phyloP scores from a whole-genome alignment of 2,329 filamentous ascomycete genomes.

The Alternaria tenuissima region DNA sequence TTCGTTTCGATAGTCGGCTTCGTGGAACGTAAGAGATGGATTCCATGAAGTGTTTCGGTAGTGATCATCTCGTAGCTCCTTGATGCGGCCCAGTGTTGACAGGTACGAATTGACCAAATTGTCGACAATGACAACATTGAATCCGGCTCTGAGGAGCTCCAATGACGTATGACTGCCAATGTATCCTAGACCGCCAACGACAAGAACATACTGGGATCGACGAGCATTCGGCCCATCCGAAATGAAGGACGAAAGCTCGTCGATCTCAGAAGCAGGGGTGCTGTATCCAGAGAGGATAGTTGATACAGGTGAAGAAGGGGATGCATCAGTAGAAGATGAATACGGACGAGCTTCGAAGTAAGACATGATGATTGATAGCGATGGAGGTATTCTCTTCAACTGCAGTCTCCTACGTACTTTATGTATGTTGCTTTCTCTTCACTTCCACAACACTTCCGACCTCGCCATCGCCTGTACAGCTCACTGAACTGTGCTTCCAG shows the following conservation, averaged over 20 bases:
- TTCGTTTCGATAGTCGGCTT: constrained; percentile 53
- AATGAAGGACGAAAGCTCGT: neutral
- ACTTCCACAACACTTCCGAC: neutral
- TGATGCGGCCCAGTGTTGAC: constrained; percentile 40
- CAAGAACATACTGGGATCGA: constrained; percentile 16
- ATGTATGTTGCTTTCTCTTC: neutral
- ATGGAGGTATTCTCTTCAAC: neutral
- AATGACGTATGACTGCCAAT: constrained; percentile 62
- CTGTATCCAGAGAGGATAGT: neutral
- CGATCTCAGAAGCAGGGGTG: constrained; percentile 1
- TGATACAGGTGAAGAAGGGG: neutral
- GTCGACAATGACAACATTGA: constrained; percentile 57
- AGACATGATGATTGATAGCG: neutral
- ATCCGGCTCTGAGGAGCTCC: constrained; percentile 59
- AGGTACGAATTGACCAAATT: constrained; percentile 51
- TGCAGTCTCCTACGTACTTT: neutral
- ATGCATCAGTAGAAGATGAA: neutral
- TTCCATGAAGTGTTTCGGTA: constrained; percentile 5
- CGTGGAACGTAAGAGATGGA: constrained; percentile 53
- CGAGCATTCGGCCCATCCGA: neutral
- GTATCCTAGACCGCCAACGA: constrained; percentile 58
- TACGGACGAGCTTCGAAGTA: neutral
- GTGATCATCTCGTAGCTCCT: constrained; percentile 1
- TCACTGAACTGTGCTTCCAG: neutral
- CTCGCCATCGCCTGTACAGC: neutral